phyloP scores from a whole-genome alignment of 1,284 basidiomycete genomes.

The Sporisorium graminicola region DNA sequence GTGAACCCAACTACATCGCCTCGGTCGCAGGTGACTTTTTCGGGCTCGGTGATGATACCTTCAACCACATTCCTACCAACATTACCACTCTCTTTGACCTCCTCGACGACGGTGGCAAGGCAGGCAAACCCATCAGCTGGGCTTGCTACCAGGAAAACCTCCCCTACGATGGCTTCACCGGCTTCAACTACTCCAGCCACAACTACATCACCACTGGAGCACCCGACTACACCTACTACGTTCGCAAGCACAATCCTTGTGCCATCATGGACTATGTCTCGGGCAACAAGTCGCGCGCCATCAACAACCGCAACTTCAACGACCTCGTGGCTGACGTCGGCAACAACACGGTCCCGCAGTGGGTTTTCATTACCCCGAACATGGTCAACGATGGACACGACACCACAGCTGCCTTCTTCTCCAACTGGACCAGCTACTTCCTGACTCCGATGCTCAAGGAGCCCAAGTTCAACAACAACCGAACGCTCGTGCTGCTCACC shows the following conservation, averaged over 20 bases:
- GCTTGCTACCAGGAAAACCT: slow-evolving; percentile 73
- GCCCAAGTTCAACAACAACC: slow-evolving; percentile 73
- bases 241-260: slow-evolving; percentile 72
- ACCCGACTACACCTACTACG: slow-evolving; percentile 71
- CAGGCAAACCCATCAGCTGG: slow-evolving; percentile 70
- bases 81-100: slow-evolving; percentile 77
- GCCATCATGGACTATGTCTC: slow-evolving; percentile 73
- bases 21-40: slow-evolving; percentile 75
- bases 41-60: slow-evolving; percentile 74
- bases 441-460: slow-evolving; percentile 74
- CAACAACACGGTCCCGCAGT: slow-evolving; percentile 75
- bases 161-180: slow-evolving; percentile 74
- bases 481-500: slow-evolving; percentile 75
- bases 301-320: slow-evolving; percentile 77
- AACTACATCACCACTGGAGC: slow-evolving; percentile 73
- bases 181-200: slow-evolving; percentile 70
- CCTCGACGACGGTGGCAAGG: slow-evolving; percentile 74
- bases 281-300: slow-evolving; percentile 71
- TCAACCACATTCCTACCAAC: slow-evolving; percentile 70
- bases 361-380: slow-evolving; percentile 78
- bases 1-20: slow-evolving; percentile 75
- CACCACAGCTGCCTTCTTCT: slow-evolving; percentile 73
- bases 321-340: slow-evolving; percentile 72
- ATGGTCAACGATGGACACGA: slow-evolving; percentile 76
- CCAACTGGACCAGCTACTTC: slow-evolving; percentile 74